Conservation (phyloP, 2,329 filamentous ascomycete genomes). For the Alternaria novae-zelandiae region DNA sequence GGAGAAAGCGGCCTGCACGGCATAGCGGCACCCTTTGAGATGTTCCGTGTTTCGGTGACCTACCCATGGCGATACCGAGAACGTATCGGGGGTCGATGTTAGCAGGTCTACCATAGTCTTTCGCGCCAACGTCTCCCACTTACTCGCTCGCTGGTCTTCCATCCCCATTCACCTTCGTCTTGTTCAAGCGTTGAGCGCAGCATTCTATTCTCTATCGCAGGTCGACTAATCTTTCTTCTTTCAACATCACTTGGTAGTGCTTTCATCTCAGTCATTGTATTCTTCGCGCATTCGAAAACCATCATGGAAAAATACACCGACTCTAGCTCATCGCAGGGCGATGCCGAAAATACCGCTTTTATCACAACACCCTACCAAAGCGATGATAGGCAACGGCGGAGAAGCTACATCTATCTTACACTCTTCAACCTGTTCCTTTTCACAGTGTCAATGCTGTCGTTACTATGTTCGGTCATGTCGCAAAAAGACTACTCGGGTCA, state of each 20-base stretch:
- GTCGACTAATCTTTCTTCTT: conserved; percentile 16
- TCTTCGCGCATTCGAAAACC: not conserved
- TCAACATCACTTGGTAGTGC: not conserved
- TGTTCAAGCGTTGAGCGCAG: conserved; percentile 19
- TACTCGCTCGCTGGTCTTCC: conserved; percentile 4
- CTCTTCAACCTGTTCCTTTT: conserved; percentile 45
- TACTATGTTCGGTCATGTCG: conserved; percentile 41
- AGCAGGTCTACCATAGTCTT: not conserved
- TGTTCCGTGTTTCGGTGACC: conserved; percentile 13
- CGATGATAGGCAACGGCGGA: conserved; percentile 26
- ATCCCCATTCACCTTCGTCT: not conserved
- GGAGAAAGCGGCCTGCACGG: not conserved
- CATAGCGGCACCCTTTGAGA: conserved; percentile 5
- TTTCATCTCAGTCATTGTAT: not conserved
- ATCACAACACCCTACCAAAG: conserved; percentile 31
- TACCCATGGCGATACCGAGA: not conserved
- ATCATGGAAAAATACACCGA: conserved; percentile 39
- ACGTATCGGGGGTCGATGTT: not conserved
- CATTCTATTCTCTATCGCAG: conserved; percentile 25
- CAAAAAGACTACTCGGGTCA: conserved; percentile 34
- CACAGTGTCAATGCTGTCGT: conserved; percentile 37
- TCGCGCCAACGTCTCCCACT: not conserved
- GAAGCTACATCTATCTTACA: conserved; percentile 37
- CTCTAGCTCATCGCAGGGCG: conserved; percentile 21
- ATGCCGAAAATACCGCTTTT: conserved; percentile 39